These are phyloP conservation scores for Mycosphaerella arachidis DNA, from an alignment of 2,329 filamentous ascomycete species.

Conservation along the genomic window DNA sequence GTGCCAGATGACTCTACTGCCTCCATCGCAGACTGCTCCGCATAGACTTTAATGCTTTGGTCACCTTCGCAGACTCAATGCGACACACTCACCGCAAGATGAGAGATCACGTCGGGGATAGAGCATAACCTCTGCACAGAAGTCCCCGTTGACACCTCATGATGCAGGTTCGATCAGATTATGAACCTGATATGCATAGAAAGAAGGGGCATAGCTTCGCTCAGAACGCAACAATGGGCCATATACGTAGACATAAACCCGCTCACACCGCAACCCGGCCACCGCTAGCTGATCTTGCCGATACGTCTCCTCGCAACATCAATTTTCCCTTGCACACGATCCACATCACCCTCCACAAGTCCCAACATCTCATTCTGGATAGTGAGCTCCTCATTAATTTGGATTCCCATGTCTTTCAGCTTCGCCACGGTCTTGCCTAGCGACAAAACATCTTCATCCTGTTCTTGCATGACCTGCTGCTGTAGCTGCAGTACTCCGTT, in stretches of 20 bases:
- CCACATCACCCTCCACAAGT: slow-evolving; percentile 61
- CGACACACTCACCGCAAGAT: too few relatives aligned
- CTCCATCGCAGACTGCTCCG: too few relatives aligned
- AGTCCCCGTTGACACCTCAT: too few relatives aligned
- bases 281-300: slow-evolving; percentile 53
- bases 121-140: too few relatives aligned
- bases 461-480: slow-evolving; percentile 66
- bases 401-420: slow-evolving; percentile 72
- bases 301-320: slow-evolving; percentile 69
- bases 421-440: slow-evolving; percentile 65
- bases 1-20: too few relatives aligned
- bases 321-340: slow-evolving; percentile 64
- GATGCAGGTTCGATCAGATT: not conserved
- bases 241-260: not conserved
- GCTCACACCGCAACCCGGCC: not conserved
- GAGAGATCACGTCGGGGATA: too few relatives aligned
- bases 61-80: too few relatives aligned
- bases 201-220: not conserved
- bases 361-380: slow-evolving; percentile 67
- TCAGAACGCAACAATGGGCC: not conserved
- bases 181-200: not conserved
- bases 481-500: slow-evolving; percentile 69
- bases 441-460: slow-evolving; percentile 68
- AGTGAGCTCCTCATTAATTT: slow-evolving; percentile 69
- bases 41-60: too few relatives aligned